A percentile compares a stretch with the other conserved stretches of the same genome.
Conservation (phyloP, 768 basidiomycete genomes). For the Naematelia aurantialba region DNA sequence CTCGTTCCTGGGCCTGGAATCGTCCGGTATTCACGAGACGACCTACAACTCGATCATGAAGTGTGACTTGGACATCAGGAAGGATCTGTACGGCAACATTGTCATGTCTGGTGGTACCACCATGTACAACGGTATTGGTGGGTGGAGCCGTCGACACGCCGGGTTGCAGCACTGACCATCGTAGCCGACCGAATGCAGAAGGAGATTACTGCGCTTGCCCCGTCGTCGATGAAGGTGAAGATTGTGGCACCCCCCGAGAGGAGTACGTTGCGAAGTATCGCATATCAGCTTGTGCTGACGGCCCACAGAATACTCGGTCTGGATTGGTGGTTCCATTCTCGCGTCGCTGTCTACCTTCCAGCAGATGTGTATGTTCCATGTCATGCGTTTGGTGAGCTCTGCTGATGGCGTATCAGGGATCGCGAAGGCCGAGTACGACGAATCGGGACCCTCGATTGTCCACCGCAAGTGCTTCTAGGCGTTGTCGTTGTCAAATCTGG, state of each 20-base stretch:
- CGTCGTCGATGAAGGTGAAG: slow-evolving; percentile 92
- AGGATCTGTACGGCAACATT: slow-evolving; percentile 69
- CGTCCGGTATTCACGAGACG: slow-evolving; percentile 87
- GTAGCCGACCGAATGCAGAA: slow-evolving; percentile 87
- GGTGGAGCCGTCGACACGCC: slow-evolving; percentile 9
- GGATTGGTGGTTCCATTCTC: slow-evolving; percentile 63
- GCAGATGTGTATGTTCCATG: slow-evolving; percentile 72
- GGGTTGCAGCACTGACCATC: slow-evolving; percentile 8
- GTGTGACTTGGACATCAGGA: slow-evolving; percentile 65
- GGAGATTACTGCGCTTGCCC: slow-evolving; percentile 78
- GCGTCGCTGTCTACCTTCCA: slow-evolving; percentile 94
- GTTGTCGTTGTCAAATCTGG: slow-evolving; percentile 5
- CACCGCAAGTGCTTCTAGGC: slow-evolving; percentile 52
- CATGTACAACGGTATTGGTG: slow-evolving; percentile 86
- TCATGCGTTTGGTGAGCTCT: slow-evolving; percentile 1
- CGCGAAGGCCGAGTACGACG: slow-evolving; percentile 69
- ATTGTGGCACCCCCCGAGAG: slow-evolving; percentile 89
- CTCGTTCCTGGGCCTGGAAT: slow-evolving; percentile 68
- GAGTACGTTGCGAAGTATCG: slow-evolving; percentile 48
- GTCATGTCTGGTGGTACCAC: slow-evolving; percentile 87
- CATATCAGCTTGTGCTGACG: slow-evolving; percentile 2
- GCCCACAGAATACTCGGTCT: slow-evolving; percentile 71
- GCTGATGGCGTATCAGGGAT: slow-evolving; percentile 53
- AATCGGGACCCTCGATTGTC: slow-evolving; percentile 45
- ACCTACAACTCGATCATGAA: slow-evolving; percentile 68